Evolutionary conservation across 2,329 filamentous ascomycete species (phyloP), one percentile per base, ranked within the genome.

Genomic region (Penicillium sp.): DNA sequence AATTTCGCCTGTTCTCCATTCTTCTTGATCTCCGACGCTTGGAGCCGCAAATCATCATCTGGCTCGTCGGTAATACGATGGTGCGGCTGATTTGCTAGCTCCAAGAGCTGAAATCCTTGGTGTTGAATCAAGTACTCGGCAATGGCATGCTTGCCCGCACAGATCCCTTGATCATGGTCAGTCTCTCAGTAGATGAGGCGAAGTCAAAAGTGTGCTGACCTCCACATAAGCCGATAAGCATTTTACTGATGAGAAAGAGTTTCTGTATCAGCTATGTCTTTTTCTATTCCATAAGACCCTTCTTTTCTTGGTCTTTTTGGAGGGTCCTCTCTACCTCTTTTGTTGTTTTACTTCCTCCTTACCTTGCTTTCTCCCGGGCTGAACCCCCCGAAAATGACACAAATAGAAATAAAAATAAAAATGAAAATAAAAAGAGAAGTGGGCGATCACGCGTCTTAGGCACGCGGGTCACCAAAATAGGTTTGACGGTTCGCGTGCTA

Each of bases 141-240:
- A 63, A 98, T 90, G 10, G 91, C 91, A 71, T 87, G 88, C 79
- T 97, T 98, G 69, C 95, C 95, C 48, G 93, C 88, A 79, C 93
- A 98, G 68, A 97, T 93, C 69, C 90, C 93, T 95, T 33, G 16
- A 41, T 26, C 22, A 48, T 26, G 26, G 51, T 69, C 56, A 68
- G 61, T 67, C 49, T 22, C 48, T 45, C 47, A 39, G 47, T 21
- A 26, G 27, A 57, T 14, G 26, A 48, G 11, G 24, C 8, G 11
- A 14, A 21, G 14, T 41, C 24, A 53, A 31, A 39, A 37, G 44
- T 54, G 53, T 65, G 53, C 71, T 67, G 63, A 79, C 79, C 76
- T 72, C 80, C 80, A 66, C 79, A 81, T 59, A 83, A 69, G 24
- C 80, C 80, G 60, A 83, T 76, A 50, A 81, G 70, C 75, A 88